Conservation (phyloP, 331 rosid species). For the Pyracantha coccinea region DNA sequence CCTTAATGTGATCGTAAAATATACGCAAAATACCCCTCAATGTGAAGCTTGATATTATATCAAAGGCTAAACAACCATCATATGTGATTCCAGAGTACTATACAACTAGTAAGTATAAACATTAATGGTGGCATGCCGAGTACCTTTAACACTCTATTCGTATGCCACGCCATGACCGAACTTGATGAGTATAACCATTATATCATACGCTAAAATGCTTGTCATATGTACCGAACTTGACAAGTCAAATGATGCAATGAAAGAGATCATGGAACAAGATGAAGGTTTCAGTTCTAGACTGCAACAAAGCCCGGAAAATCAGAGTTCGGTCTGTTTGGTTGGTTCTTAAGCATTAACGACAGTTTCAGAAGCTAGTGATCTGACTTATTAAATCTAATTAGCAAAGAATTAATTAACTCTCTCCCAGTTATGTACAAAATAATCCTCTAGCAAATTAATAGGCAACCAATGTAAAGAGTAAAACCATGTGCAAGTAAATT, state of each 20-base stretch:
- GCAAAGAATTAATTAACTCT: background rate
- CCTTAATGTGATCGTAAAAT: background rate
- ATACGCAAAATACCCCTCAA: background rate
- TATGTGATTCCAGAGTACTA: background rate
- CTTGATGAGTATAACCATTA: no score
- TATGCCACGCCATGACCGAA: background rate
- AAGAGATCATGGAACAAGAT: constrained; percentile 1
- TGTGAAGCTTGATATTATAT: background rate
- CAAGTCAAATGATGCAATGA: constrained; percentile 11
- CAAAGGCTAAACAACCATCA: background rate
- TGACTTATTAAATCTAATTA: background rate
- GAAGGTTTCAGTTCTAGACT: no score
- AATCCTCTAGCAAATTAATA: background rate
- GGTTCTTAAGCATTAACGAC: background rate
- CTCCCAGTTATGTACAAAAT: background rate
- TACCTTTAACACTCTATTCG: background rate
- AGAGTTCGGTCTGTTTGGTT: background rate
- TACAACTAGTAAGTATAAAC: background rate
- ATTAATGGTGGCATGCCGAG: background rate
- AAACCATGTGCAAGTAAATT: background rate
- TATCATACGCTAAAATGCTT: no score
- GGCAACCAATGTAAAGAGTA: background rate
- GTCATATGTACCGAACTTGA: constrained; percentile 18
- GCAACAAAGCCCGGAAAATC: background rate
- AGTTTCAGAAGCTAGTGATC: background rate